Percentiles rank a stretch among this genome's conserved stretches.
phyloP scores from a whole-genome alignment of 768 basidiomycete genomes.

The Boletus rubroflammeus region DNA sequence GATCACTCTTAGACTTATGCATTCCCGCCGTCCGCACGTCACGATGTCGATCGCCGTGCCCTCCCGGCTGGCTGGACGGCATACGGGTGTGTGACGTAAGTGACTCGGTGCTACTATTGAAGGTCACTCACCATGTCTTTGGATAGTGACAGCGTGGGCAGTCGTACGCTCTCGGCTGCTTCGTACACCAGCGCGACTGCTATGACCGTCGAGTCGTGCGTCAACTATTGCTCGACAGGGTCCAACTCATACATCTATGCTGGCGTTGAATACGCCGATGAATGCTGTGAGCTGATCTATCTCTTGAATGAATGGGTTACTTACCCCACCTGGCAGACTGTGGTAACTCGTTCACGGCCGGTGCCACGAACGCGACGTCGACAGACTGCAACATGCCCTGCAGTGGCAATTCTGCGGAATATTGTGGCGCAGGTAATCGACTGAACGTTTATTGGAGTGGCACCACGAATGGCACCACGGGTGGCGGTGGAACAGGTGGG shows the following conservation, averaged over 20 bases:
- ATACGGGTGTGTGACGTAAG: slow-evolving; percentile 61
- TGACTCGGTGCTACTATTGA: slow-evolving; percentile 12
- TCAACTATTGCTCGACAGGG: slow-evolving; percentile 39
- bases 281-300: slow-evolving; percentile 51
- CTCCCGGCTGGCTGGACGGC: slow-evolving; percentile 57
- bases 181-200: slow-evolving; percentile 41
- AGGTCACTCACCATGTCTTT: slow-evolving; percentile 1
- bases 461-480: neutral
- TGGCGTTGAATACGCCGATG: slow-evolving; percentile 63
- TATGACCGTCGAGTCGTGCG: slow-evolving; percentile 62
- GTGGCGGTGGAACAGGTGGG: neutral
- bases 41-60: slow-evolving; percentile 11
- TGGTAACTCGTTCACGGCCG: slow-evolving; percentile 49
- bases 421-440: slow-evolving; percentile 57
- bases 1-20: slow-evolving; percentile 8
- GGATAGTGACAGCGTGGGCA: slow-evolving; percentile 51
- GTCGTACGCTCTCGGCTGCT: slow-evolving; percentile 54
- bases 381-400: slow-evolving; percentile 63
- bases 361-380: slow-evolving; percentile 40
- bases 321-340: slow-evolving; percentile 46
- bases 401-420: slow-evolving; percentile 52
- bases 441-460: slow-evolving; percentile 68
- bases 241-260: slow-evolving; percentile 51
- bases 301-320: neutral
- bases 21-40: neutral